A percentile compares a stretch with the other conserved stretches of the same genome.
Conservation (phyloP, 1,139 yeast genomes). For the Blastobotrys aristatus region DNA sequence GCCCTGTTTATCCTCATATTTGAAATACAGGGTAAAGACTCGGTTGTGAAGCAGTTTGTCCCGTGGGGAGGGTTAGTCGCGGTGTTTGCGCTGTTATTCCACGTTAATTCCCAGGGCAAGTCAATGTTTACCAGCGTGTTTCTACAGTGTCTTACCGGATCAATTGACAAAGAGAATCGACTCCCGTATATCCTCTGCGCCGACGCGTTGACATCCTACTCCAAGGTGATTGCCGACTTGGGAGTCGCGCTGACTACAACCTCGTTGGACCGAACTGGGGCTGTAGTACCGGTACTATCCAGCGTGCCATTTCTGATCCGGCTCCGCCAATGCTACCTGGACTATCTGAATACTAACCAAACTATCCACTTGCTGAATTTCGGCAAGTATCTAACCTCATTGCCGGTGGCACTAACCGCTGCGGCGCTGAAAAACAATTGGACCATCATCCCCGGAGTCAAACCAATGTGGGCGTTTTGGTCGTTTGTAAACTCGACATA, state of each 20-base stretch:
- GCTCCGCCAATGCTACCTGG: constrained; percentile 73
- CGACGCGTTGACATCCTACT: constrained; percentile 75
- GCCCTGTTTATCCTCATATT: neutral
- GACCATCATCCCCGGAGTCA: neutral
- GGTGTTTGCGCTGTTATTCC: constrained; percentile 28
- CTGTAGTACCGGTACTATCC: constrained; percentile 45
- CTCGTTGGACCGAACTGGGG: constrained; percentile 38
- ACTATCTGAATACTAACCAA: constrained; percentile 49
- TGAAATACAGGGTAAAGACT: neutral
- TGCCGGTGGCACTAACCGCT: constrained; percentile 50
- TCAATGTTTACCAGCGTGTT: constrained; percentile 39
- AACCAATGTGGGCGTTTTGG: constrained; percentile 47
- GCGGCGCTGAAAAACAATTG: constrained; percentile 12
- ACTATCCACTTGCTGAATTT: constrained; percentile 61
- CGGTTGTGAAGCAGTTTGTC: neutral
- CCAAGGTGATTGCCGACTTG: constrained; percentile 69
- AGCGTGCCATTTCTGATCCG: constrained; percentile 67
- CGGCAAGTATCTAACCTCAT: constrained; percentile 63
- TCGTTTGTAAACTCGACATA: constrained; percentile 65
- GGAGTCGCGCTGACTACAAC: constrained; percentile 32
- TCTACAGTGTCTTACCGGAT: constrained; percentile 51
- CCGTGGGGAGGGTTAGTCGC: neutral
- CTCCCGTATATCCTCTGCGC: constrained; percentile 76
- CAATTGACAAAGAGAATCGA: constrained; percentile 50
- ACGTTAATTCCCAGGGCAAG: constrained; percentile 28